These are phyloP conservation scores for Aspergillus fumigatiaffinis DNA, from an alignment of 2,329 filamentous ascomycete species.

Conservation along the genomic window DNA sequence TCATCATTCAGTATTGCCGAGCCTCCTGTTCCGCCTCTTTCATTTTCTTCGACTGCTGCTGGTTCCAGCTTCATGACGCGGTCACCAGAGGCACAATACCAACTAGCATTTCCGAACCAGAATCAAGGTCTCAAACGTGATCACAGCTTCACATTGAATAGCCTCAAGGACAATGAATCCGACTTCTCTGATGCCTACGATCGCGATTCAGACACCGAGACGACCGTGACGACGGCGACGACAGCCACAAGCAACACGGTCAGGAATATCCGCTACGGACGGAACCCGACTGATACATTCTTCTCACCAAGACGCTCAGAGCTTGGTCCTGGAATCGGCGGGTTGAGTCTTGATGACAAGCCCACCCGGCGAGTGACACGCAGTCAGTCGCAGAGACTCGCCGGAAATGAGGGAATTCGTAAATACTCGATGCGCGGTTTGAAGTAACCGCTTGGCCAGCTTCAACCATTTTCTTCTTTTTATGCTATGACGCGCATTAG, in stretches of 20 bases:
- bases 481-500: not conserved
- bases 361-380: slow-evolving; percentile 32
- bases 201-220: slow-evolving; percentile 36
- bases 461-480: not conserved
- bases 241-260: slow-evolving; percentile 31
- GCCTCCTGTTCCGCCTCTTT: slow-evolving; percentile 23
- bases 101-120: slow-evolving; percentile 18
- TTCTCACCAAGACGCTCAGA: slow-evolving; percentile 30
- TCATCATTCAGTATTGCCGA: slow-evolving; percentile 21
- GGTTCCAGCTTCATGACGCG: slow-evolving; percentile 26
- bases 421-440: slow-evolving; percentile 14
- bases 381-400: slow-evolving; percentile 29
- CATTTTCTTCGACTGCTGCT: slow-evolving; percentile 26
- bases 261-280: slow-evolving; percentile 34
- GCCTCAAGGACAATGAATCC: slow-evolving; percentile 29
- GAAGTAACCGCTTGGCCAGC: slow-evolving; percentile 5
- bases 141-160: slow-evolving; percentile 32
- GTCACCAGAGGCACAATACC: slow-evolving; percentile 21
- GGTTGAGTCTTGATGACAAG: slow-evolving; percentile 32
- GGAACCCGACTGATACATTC: slow-evolving; percentile 14
- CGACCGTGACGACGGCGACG: slow-evolving; percentile 31
- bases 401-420: slow-evolving; percentile 10
- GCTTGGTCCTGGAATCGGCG: slow-evolving; percentile 30
- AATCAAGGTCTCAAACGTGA: slow-evolving; percentile 16
- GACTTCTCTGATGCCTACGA: slow-evolving; percentile 28